phyloP scores from a whole-genome alignment of 495 filamentous ascomycete genomes.

The Penicillium crystallinum region DNA sequence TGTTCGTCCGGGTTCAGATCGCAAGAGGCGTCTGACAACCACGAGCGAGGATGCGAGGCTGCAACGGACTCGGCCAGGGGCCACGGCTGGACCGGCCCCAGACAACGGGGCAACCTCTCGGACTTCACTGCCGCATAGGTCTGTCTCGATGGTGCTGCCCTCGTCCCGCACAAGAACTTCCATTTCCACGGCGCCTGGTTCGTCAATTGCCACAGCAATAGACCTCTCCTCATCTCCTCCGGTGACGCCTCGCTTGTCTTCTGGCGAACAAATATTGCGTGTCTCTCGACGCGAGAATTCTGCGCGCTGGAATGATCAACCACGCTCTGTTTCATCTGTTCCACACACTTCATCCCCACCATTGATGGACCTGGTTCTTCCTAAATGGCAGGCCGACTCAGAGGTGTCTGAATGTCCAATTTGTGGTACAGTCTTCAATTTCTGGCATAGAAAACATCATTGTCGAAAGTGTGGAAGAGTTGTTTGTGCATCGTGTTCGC shows the following conservation, averaged over 20 bases:
- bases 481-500: constrained; percentile 86
- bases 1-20: constrained; percentile 24
- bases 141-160: constrained; percentile 15
- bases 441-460: constrained; percentile 88
- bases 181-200: constrained; percentile 15
- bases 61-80: constrained; percentile 22
- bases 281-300: background rate
- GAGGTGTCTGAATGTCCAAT: constrained; percentile 79
- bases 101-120: background rate
- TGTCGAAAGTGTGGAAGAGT: constrained; percentile 96
- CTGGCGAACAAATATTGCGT: constrained; percentile 1
- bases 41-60: constrained; percentile 22
- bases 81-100: constrained; percentile 10
- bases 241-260: constrained; percentile 7
- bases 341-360: background rate
- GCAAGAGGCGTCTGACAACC: constrained; percentile 37
- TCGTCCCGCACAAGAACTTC: constrained; percentile 17
- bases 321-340: background rate
- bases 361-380: constrained; percentile 35
- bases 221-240: constrained; percentile 35
- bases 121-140: constrained; percentile 16
- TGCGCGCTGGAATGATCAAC: background rate
- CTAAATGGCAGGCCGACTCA: constrained; percentile 80
- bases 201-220: constrained; percentile 33
- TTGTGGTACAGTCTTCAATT: constrained; percentile 68